Evolutionary conservation across 2,329 filamentous ascomycete species (phyloP), one percentile per base, ranked within the genome.

Genomic region (Nemania serpens): DNA sequence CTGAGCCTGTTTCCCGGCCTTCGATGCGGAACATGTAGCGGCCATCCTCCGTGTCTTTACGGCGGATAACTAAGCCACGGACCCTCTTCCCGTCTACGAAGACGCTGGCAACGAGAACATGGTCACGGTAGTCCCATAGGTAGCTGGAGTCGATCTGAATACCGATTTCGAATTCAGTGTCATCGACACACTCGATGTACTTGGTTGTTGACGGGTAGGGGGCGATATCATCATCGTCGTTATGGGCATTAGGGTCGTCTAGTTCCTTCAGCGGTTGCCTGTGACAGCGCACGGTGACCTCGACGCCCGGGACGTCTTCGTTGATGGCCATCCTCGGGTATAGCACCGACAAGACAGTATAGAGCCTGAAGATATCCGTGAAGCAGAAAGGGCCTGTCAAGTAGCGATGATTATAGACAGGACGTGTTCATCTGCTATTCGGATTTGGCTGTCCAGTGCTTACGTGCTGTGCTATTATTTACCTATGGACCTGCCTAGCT

Each of bases 131-230:
- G 12, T 68, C 60, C 70, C 70, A 75, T 2, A 60, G 10, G 49
- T 75, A 75, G 20, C 25, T 33, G 1, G 63, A 17, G 20, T 55
- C 6, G 1, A 74, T 49, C 1, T 55, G 34, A 13, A 69, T 12
- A 3, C 34, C 18, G 29, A 75, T 41, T 3, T 63, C 29, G 54
- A 75, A 76, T 12, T 68, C 53, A 15, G 66, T 45, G 15, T 72
- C 52, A 29, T 74, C 67, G 12, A 65, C 39, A 6, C 69, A 71
- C 62, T 76, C 70, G 34, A 76, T 70, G 53, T 74, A 76, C 48
- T 72, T 69, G 13, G 50, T 58, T 46, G 65, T 12, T 15, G 55
- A 43, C 41, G 66, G 64, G 22, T 46, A 53, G 17, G 41, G 22
- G 6, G n/a, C 43, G 36, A 39, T 10, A 29, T 2, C 13, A 15